phyloP scores from a whole-genome alignment of 1,284 basidiomycete genomes.

The Ganoderma multipileum region DNA sequence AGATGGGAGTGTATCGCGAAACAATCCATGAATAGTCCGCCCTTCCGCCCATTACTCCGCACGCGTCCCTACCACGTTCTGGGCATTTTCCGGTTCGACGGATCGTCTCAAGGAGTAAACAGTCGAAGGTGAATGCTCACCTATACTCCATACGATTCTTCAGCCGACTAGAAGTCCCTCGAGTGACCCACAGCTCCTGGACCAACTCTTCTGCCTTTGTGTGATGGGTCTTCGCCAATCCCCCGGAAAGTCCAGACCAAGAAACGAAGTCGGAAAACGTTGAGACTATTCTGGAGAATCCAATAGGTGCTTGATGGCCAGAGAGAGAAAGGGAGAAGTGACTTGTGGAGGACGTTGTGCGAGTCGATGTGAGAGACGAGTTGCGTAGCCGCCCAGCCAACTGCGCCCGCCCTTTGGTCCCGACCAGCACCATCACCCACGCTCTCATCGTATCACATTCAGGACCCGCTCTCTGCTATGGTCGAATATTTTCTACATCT shows the following conservation, averaged over 20 bases:
- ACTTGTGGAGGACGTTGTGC: neutral
- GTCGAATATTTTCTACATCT: neutral
- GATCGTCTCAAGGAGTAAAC: neutral
- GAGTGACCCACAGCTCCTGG: neutral
- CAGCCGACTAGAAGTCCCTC: neutral
- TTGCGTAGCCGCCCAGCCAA: neutral
- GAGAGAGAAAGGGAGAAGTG: neutral
- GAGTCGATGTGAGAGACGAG: neutral
- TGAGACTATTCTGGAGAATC: neutral
- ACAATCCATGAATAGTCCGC: neutral
- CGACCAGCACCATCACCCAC: neutral
- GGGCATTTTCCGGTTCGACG: neutral
- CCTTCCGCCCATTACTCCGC: no score
- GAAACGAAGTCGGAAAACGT: neutral
- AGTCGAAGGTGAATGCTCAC: neutral
- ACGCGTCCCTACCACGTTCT: neutral
- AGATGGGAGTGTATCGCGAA: neutral
- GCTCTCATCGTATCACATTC: neutral
- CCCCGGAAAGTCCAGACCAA: neutral
- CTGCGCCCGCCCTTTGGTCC: neutral
- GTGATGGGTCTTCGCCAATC: neutral
- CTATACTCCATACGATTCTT: neutral
- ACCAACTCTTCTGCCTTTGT: neutral
- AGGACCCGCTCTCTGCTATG: neutral
- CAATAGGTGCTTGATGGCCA: neutral